A percentile compares a stretch with the other conserved stretches of the same genome.
Conservation (phyloP, 106 monocot species). For the Acorus gramineus region DNA sequence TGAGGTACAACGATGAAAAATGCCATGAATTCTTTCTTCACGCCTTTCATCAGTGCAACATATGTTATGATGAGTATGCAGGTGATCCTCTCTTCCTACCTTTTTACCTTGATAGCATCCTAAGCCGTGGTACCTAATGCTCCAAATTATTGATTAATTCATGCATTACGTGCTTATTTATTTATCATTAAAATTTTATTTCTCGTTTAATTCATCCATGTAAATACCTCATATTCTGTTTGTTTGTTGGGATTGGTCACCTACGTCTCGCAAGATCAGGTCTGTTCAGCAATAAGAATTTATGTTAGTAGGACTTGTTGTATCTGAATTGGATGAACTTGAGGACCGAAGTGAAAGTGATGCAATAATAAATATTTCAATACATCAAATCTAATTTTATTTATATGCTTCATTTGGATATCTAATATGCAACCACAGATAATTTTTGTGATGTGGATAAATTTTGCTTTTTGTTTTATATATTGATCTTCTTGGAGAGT, state of each 20-base stretch:
- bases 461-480: no score
- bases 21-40: conserved; percentile 57
- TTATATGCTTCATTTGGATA: neutral
- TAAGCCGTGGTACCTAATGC: neutral
- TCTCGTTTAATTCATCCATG: no score
- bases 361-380: no score
- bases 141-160: no score
- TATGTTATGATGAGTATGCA: conserved; percentile 56
- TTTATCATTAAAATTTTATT: no score
- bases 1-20: conserved; percentile 60
- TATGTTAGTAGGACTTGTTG: neutral
- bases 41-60: conserved; percentile 52
- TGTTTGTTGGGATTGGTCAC: no score
- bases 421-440: neutral
- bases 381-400: neutral
- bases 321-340: neutral
- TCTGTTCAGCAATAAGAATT: no score
- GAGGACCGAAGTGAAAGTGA: neutral
- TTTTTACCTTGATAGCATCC: neutral
- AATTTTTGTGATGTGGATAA: no score
- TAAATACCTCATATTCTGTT: no score
- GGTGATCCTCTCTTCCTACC: conserved; percentile 24
- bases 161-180: no score
- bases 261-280: no score
- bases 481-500: no score